Conservation (phyloP, 352 stramenopile genomes). For the Phytophthora crassamura region DNA sequence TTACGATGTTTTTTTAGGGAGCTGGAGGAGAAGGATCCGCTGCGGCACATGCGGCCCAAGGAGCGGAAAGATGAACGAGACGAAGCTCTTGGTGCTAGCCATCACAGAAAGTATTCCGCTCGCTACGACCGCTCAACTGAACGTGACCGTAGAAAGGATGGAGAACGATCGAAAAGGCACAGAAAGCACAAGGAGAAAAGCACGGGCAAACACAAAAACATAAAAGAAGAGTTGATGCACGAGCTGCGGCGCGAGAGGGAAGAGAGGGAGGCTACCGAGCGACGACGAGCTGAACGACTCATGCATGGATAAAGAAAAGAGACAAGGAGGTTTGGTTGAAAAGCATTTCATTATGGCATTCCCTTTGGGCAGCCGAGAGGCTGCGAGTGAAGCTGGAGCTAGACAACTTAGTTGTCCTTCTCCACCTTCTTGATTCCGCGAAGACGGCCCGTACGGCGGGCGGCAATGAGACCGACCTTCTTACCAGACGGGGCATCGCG, state of each 20-base stretch:
- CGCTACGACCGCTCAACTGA: constrained; percentile 33
- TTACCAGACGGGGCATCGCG: constrained; percentile 95
- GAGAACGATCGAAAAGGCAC: neutral
- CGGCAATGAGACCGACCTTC: constrained; percentile 99
- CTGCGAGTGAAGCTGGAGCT: constrained; percentile 24
- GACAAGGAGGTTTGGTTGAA: constrained; percentile 26
- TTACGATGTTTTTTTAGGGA: no score
- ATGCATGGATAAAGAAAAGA: constrained; percentile 15
- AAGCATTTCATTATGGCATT: constrained; percentile 60
- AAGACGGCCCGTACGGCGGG: constrained; percentile 97
- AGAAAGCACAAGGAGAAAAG: constrained; percentile 16
- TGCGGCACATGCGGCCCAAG: constrained; percentile 50
- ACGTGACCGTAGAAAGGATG: neutral
- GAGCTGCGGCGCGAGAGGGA: constrained; percentile 54
- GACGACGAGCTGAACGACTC: constrained; percentile 36
- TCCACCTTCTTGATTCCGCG: constrained; percentile 98
- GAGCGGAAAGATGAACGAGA: constrained; percentile 6
- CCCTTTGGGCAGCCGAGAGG: constrained; percentile 35
- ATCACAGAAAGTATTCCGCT: constrained; percentile 41
- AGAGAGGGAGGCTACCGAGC: constrained; percentile 42
- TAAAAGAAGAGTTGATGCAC: constrained; percentile 30
- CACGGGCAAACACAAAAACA: constrained; percentile 22
- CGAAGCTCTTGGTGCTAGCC: constrained; percentile 28
- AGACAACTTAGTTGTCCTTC: constrained; percentile 84
- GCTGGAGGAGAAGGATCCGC: constrained; percentile 40